Conservation (phyloP, 2,329 filamentous ascomycete genomes). For the Beauveria varroae region DNA sequence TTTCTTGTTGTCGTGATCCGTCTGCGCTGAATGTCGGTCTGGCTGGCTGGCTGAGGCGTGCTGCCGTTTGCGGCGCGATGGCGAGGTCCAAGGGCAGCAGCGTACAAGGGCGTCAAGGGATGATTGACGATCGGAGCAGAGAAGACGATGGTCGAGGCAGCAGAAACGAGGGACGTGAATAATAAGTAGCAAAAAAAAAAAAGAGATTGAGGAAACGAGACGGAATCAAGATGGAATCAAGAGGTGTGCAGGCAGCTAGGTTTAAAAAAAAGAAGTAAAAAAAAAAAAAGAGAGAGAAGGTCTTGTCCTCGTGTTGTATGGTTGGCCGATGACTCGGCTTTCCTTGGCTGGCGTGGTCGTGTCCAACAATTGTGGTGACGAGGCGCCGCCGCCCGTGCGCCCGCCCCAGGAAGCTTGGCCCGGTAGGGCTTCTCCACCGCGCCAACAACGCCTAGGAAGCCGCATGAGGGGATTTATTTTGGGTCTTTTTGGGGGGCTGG, state of each 20-base stretch:
- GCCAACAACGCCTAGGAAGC: not conserved
- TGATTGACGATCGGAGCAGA: no score
- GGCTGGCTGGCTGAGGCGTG: not conserved
- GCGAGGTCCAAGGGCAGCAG: not conserved
- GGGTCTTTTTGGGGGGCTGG: not conserved
- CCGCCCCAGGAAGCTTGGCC: not conserved
- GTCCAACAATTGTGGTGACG: slow-evolving; percentile 4
- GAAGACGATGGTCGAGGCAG: not conserved
- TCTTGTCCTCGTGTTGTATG: slow-evolving; percentile 5
- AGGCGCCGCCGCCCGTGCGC: not conserved
- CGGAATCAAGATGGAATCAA: no score
- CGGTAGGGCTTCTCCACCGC: not conserved
- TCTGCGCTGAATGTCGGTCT: not conserved
- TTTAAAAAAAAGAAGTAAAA: not conserved
- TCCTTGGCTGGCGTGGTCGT: not conserved
- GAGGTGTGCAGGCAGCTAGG: not conserved
- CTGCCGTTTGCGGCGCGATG: not conserved
- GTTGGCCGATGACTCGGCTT: slow-evolving; percentile 8
- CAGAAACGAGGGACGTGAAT: not conserved
- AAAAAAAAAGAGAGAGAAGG: not conserved
- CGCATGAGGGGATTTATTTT: not conserved
- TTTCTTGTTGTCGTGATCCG: not conserved
- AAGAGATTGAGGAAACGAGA: not conserved
- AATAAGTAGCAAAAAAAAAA: not conserved
- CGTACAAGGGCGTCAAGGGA: not conserved